These are phyloP conservation scores for Aspergillus persii DNA, from an alignment of 2,329 filamentous ascomycete genomes.

Conservation along the genomic window DNA sequence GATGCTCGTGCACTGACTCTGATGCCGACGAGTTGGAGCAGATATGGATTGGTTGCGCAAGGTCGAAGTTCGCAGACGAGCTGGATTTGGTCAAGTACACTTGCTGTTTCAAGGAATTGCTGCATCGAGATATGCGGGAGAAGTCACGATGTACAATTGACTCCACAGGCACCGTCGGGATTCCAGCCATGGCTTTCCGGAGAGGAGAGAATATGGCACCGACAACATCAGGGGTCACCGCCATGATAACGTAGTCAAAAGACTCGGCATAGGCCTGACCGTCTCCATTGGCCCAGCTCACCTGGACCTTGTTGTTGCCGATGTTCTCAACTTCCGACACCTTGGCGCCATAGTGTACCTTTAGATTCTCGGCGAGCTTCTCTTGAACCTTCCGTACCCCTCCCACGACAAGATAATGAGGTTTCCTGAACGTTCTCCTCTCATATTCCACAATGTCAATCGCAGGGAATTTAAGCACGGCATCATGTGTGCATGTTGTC, in stretches of 20 bases:
- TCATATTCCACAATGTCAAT: constrained; percentile 20
- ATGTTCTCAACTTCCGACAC: constrained; percentile 9
- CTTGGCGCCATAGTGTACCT: constrained; percentile 12
- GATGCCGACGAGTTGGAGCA: constrained; percentile 36
- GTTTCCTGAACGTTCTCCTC: constrained; percentile 18
- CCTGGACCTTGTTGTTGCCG: constrained; percentile 6
- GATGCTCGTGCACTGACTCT: constrained; percentile 54
- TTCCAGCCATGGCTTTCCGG: constrained; percentile 1
- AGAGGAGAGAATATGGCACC: constrained; percentile 50
- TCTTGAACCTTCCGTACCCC: constrained; percentile 20
- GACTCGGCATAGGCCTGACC: constrained; percentile 12
- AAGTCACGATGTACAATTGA: background rate
- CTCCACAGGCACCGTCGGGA: background rate
- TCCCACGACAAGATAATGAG: constrained; percentile 19
- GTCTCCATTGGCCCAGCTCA: background rate
- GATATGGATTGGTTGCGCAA: constrained; percentile 36
- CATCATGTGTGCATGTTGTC: constrained; percentile 23
- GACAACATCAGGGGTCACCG: constrained; percentile 55
- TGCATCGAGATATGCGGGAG: background rate
- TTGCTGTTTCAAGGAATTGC: constrained; percentile 5
- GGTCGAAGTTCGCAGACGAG: constrained; percentile 21
- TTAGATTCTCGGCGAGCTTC: constrained; percentile 9
- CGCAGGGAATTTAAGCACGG: constrained; percentile 22
- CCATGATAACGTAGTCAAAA: constrained; percentile 47
- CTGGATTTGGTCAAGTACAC: background rate